phyloP scores from a whole-genome alignment of 768 basidiomycete genomes.

The Amanita rubescens region DNA sequence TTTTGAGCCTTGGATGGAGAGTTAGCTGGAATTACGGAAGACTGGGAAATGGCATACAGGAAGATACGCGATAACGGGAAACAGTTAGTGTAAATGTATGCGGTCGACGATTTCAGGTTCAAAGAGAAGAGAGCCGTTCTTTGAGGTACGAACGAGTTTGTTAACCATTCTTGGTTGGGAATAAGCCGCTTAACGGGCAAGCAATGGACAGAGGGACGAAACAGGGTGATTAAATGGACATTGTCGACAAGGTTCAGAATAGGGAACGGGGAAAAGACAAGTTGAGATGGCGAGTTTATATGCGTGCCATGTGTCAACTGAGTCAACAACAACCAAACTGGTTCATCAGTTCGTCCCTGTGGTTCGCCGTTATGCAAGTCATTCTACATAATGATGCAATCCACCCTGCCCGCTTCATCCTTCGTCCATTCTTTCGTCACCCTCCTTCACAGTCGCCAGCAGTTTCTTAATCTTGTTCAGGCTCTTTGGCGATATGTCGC shows the following conservation, averaged over 20 bases:
- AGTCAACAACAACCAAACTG: slow-evolving; percentile 16
- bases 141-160: slow-evolving; percentile 72
- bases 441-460: slow-evolving; percentile 63
- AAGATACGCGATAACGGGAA: slow-evolving; percentile 16
- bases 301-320: slow-evolving; percentile 8
- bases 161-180: slow-evolving; percentile 62
- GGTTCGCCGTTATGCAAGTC: not conserved
- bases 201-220: slow-evolving; percentile 18
- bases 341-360: slow-evolving; percentile 5
- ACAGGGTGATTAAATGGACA: slow-evolving; percentile 31
- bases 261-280: slow-evolving; percentile 13
- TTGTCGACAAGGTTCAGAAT: slow-evolving; percentile 18
- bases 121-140: slow-evolving; percentile 82
- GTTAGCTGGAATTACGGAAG: slow-evolving; percentile 6
- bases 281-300: slow-evolving; percentile 23
- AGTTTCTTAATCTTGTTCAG: slow-evolving; percentile 76
- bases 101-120: slow-evolving; percentile 85
- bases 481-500: slow-evolving; percentile 92
- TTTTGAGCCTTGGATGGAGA: not conserved
- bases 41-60: slow-evolving; percentile 7
- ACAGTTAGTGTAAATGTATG: slow-evolving; percentile 52
- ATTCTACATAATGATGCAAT: slow-evolving; percentile 4
- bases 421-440: slow-evolving; percentile 69
- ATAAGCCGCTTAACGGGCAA: slow-evolving; percentile 14
- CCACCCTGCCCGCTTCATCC: slow-evolving; percentile 37